Evolutionary conservation across 2,329 filamentous ascomycete genomes (phyloP).

Genomic region (Calonectria pteridis): DNA sequence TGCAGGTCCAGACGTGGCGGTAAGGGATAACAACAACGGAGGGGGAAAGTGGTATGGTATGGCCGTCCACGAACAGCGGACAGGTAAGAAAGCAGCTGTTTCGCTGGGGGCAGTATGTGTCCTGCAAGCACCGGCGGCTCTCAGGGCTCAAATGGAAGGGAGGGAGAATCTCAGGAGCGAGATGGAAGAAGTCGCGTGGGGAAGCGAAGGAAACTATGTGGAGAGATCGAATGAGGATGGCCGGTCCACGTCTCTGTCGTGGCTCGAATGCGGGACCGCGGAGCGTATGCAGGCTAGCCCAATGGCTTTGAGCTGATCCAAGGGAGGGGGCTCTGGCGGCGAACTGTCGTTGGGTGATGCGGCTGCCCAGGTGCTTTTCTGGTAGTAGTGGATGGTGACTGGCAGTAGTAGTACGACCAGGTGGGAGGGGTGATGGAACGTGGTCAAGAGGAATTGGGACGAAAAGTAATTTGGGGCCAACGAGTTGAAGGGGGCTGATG

Average conservation of each 20-base stretch:
- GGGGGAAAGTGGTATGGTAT: slow-evolving; percentile 45
- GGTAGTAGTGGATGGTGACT: slow-evolving; percentile 44
- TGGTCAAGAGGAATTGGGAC: slow-evolving; percentile 34
- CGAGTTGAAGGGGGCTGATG: slow-evolving; percentile 22
- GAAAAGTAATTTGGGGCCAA: slow-evolving; percentile 32
- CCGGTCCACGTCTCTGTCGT: slow-evolving; percentile 52
- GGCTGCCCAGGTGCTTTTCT: slow-evolving; percentile 44
- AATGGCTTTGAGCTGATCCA: slow-evolving; percentile 48
- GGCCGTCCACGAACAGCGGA: slow-evolving; percentile 37
- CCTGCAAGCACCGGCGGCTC: slow-evolving; percentile 50
- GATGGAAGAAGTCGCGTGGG: slow-evolving; percentile 51
- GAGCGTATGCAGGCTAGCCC: slow-evolving; percentile 54
- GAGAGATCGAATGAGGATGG: slow-evolving; percentile 51
- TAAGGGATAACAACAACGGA: slow-evolving; percentile 46
- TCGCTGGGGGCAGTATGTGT: slow-evolving; percentile 49
- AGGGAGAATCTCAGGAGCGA: slow-evolving; percentile 49
- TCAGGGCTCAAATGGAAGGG: slow-evolving; percentile 46
- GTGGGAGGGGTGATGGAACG: slow-evolving; percentile 43
- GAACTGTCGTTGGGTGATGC: slow-evolving; percentile 46
- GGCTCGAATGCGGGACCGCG: slow-evolving; percentile 55
- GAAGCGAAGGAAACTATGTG: slow-evolving; percentile 49
- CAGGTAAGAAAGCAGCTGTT: slow-evolving; percentile 45
- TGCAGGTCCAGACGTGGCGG: slow-evolving; percentile 43
- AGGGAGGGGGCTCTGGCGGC: slow-evolving; percentile 44
- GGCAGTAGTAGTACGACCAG: slow-evolving; percentile 39